Evolutionary conservation across 495 filamentous ascomycete genomes (phyloP).

Genomic region (Platismatia glauca): DNA sequence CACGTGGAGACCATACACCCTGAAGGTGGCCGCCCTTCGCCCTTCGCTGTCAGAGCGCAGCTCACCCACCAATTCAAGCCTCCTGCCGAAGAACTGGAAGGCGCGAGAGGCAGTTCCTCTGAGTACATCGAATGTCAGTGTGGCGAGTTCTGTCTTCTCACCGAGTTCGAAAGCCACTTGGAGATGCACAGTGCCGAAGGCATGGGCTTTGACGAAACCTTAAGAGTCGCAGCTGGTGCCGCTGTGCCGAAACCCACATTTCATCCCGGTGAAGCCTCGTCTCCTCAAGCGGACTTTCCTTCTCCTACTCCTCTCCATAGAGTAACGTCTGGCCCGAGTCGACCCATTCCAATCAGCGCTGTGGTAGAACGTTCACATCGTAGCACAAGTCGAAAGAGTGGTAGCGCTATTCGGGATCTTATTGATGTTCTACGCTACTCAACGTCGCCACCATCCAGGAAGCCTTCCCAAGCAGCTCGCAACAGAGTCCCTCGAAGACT

Average conservation of each 20-base stretch:
- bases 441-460: conserved; percentile 1
- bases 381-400: conserved; percentile 3
- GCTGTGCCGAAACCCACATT: background rate
- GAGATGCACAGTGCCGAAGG: conserved; percentile 59
- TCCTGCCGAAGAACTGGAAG: conserved; percentile 16
- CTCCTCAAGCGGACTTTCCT: background rate
- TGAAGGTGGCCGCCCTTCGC: conserved; percentile 42
- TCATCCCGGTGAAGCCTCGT: conserved; percentile 1
- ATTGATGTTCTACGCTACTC: conserved; percentile 10
- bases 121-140: conserved; percentile 68
- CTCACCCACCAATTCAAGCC: background rate
- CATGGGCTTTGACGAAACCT: conserved; percentile 40
- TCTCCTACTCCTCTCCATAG: conserved; percentile 9
- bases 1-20: conserved; percentile 50
- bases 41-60: conserved; percentile 41
- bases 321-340: conserved; percentile 5
- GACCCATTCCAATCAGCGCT: background rate
- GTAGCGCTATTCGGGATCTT: conserved; percentile 9
- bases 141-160: conserved; percentile 53
- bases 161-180: conserved; percentile 60
- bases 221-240: conserved; percentile 2
- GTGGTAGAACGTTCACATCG: background rate
- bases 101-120: conserved; percentile 14
- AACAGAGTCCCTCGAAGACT: conserved; percentile 27
- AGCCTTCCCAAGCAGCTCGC: conserved; percentile 16